Conservation (phyloP, 2,329 filamentous ascomycete genomes). For the Clonostachys solani region DNA sequence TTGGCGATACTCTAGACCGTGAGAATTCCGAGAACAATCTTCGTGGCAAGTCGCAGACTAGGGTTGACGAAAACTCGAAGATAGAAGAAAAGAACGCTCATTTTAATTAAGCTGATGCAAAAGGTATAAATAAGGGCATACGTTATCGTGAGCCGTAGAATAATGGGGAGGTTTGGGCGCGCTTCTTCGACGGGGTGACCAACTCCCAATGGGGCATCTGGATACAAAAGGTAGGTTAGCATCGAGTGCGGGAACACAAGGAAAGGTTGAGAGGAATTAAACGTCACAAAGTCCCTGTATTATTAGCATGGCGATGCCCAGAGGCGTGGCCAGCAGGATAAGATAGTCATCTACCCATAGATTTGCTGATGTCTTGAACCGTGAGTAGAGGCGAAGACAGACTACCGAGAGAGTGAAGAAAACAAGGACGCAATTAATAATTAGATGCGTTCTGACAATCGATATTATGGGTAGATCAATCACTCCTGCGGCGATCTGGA, state of each 20-base stretch:
- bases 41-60: slow-evolving; percentile 19
- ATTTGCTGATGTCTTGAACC: slow-evolving; percentile 14
- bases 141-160: slow-evolving; percentile 22
- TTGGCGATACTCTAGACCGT: slow-evolving; percentile 15
- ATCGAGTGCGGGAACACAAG: neutral
- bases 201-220: slow-evolving; percentile 15
- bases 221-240: neutral
- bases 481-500: neutral
- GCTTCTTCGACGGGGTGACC: slow-evolving; percentile 14
- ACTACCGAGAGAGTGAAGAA: slow-evolving; percentile 14
- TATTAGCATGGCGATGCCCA: slow-evolving; percentile 17
- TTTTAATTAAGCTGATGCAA: slow-evolving; percentile 27
- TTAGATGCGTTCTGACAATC: slow-evolving; percentile 14
- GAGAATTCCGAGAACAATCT: slow-evolving; percentile 19
- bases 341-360: slow-evolving; percentile 31
- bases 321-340: slow-evolving; percentile 24
- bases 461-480: neutral
- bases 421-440: slow-evolving; percentile 12
- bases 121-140: slow-evolving; percentile 30
- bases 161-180: slow-evolving; percentile 12
- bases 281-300: slow-evolving; percentile 23
- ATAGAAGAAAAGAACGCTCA: slow-evolving; percentile 35
- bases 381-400: slow-evolving; percentile 15
- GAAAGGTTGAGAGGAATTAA: neutral
- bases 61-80: slow-evolving; percentile 31